Conservation (phyloP, 2,329 filamentous ascomycete genomes). For the Dactylellina leptospora region DNA sequence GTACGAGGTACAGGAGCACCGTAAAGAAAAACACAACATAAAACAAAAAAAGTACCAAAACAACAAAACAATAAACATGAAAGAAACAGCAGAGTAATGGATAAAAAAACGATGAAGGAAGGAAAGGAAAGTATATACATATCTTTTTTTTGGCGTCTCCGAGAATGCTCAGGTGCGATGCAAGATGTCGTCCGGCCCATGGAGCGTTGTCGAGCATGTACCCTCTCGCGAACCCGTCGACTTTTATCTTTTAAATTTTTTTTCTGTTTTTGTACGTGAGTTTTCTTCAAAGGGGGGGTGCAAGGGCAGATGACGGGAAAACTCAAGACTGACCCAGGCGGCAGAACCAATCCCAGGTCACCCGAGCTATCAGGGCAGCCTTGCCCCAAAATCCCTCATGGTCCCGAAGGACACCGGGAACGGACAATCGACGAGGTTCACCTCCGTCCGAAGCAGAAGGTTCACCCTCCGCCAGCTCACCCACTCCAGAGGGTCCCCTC, state of each 20-base stretch:
- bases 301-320: background rate
- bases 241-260: conserved; percentile 24
- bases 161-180: background rate
- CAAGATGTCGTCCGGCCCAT: background rate
- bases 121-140: conserved; percentile 4
- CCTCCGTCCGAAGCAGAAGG: background rate
- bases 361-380: too few species aligned
- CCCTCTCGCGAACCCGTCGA: background rate
- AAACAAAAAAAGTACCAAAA: too few species aligned
- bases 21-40: too few species aligned
- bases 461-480: background rate
- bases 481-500: background rate
- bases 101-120: too few species aligned
- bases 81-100: too few species aligned
- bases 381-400: too few species aligned
- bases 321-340: too few species aligned
- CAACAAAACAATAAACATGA: too few species aligned
- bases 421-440: background rate
- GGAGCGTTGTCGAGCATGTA: background rate
- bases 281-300: background rate
- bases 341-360: too few species aligned
- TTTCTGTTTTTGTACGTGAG: background rate
- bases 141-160: conserved; percentile 20
- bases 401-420: background rate
- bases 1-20: too few species aligned